These are phyloP conservation scores for Ceratobasidium sp. DNA, from an alignment of 1,284 basidiomycete genomes.

Conservation along the genomic window DNA sequence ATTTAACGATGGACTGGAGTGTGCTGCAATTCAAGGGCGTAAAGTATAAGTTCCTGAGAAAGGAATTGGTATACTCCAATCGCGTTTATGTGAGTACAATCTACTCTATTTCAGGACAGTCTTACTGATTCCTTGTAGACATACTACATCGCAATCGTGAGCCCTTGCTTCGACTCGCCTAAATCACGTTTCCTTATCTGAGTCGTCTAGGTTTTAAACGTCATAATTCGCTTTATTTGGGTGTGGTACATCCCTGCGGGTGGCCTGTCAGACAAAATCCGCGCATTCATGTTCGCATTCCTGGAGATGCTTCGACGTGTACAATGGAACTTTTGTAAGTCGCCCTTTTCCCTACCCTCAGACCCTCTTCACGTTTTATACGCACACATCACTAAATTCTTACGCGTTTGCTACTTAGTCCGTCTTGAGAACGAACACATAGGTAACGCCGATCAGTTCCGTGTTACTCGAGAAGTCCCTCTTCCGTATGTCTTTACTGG, in stretches of 20 bases:
- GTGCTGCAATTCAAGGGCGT: slow-evolving; percentile 67
- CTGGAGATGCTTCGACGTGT: slow-evolving; percentile 84
- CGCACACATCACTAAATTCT: neutral
- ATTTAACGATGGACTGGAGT: slow-evolving; percentile 85
- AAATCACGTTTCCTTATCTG: neutral
- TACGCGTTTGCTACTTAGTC: slow-evolving; percentile 56
- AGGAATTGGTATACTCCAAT: slow-evolving; percentile 76
- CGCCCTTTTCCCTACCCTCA: neutral
- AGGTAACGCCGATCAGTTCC: slow-evolving; percentile 84
- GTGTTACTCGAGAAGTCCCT: slow-evolving; percentile 81
- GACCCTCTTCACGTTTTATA: neutral
- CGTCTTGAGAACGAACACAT: slow-evolving; percentile 89
- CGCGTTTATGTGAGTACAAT: slow-evolving; percentile 63
- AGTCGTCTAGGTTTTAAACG: slow-evolving; percentile 68
- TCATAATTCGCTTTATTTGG: slow-evolving; percentile 84
- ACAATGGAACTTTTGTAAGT: slow-evolving; percentile 93
- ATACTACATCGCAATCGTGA: slow-evolving; percentile 79
- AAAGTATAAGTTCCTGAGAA: slow-evolving; percentile 72
- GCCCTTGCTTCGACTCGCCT: slow-evolving; percentile 42
- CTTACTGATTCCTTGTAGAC: slow-evolving; percentile 56
- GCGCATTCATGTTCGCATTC: slow-evolving; percentile 75
- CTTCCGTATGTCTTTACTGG: slow-evolving; percentile 74
- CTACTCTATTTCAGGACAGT: neutral
- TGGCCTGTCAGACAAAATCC: slow-evolving; percentile 63
- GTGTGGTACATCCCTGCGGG: slow-evolving; percentile 75